Evolutionary conservation across 768 basidiomycete species (phyloP), one percentile per base, ranked within the genome.

Genomic region (Epithele typhae): DNA sequence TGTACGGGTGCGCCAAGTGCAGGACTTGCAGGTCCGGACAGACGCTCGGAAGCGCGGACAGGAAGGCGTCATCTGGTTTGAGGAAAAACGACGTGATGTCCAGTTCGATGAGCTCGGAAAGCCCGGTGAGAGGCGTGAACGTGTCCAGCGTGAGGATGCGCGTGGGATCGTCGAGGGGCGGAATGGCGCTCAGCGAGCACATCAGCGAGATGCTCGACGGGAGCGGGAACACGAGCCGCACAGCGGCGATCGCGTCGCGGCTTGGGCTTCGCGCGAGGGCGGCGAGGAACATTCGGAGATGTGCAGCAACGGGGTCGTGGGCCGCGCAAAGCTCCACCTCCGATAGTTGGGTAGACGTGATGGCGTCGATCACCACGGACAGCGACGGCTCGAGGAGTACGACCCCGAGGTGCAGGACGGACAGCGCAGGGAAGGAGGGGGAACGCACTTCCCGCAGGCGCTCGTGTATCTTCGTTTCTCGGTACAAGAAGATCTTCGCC

Each of bases 81-180:
- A 48, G 30, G 34, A 44, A 52, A 40, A 52, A 52, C 11, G 51
- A 52, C n/a, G 21, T 52, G 30, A 52, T 24, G 25, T 52, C 51
- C 19, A 52, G 51, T 39, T 52, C 51, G 19, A 40, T 32, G 42
- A 52, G 51, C 11, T 44, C 46, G 4, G 46, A 25, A 36, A 40
- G 46, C 14, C 42, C 24, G 34, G 33, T 18, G 42, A 52, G 45
- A 4, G 51, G 51, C 3, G 25, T 5, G 46, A 52, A 24, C 25
- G 39, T 27, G 9, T 36, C 30, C 5, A 39, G 15, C 25, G 43
- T 40, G 35, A 52, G 42, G 8, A 21, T 22, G 23, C 34, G 43
- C 27, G 30, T 46, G 0, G 51, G 38, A n/a, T 43, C 45, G 27
- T 48, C 46, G 25, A 44, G 24, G 11, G 51, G 51, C 2, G 51